Conservation (phyloP, 352 stramenopile genomes). For the Phytophthora hibernalis region DNA sequence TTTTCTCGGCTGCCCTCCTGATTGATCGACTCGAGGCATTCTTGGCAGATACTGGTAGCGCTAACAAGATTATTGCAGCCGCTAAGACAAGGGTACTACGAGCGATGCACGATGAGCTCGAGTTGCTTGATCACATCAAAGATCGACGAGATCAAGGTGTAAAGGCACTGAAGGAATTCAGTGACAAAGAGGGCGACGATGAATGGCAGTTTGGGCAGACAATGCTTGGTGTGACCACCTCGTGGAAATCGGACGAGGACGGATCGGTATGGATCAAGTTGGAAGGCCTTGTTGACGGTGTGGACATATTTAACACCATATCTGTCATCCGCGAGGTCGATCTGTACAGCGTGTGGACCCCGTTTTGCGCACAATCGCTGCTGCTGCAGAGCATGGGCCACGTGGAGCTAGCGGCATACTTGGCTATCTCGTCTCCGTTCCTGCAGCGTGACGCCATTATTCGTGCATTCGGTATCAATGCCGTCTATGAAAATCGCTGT, state of each 20-base stretch:
- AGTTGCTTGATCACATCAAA: conserved; percentile 65
- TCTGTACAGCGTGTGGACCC: conserved; percentile 75
- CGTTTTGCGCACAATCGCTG: conserved; percentile 75
- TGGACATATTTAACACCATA: conserved; percentile 86
- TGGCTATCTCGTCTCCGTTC: conserved; percentile 76
- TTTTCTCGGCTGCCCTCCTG: conserved; percentile 73
- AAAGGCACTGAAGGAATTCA: conserved; percentile 75
- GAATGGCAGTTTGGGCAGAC: conserved; percentile 80
- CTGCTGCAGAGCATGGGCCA: conserved; percentile 61
- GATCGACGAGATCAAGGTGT: conserved; percentile 54
- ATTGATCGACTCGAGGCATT: conserved; percentile 77
- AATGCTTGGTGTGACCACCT: conserved; percentile 79
- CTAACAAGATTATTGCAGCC: conserved; percentile 29
- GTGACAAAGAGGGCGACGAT: conserved; percentile 60
- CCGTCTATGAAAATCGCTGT: conserved; percentile 77
- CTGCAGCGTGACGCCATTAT: conserved; percentile 77
- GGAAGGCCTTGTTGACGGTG: conserved; percentile 75
- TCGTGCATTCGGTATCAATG: conserved; percentile 80
- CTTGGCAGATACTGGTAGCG: conserved; percentile 34
- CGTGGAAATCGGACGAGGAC: conserved; percentile 79
- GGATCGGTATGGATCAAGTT: conserved; percentile 86
- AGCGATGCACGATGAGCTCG: conserved; percentile 62
- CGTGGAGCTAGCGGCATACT: conserved; percentile 70
- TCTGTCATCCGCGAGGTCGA: conserved; percentile 86
- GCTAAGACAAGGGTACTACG: conserved; percentile 38